Percentiles rank a stretch among this genome's conserved stretches.
Evolutionary conservation across 2,329 filamentous ascomycete species (phyloP).

Genomic region (Clarireedia hainanense): DNA sequence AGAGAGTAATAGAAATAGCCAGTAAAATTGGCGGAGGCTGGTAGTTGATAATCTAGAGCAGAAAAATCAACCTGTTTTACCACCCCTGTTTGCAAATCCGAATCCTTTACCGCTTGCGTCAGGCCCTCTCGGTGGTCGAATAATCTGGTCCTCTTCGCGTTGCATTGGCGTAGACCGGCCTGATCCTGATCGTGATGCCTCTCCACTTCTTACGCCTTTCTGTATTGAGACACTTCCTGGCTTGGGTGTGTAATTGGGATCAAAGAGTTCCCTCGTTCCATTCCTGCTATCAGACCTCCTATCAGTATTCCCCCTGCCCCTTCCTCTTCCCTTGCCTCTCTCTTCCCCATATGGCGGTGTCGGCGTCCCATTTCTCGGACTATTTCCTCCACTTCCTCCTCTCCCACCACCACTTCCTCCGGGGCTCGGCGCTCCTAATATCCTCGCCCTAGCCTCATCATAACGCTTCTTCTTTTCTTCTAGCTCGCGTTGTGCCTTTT

Average conservation of each 20-base stretch:
- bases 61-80: slow-evolving; percentile 38
- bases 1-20: slow-evolving; percentile 80
- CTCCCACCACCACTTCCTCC: slow-evolving; percentile 2
- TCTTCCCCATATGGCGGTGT: slow-evolving; percentile 49
- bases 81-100: slow-evolving; percentile 62
- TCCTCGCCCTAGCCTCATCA: slow-evolving; percentile 78
- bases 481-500: slow-evolving; percentile 68
- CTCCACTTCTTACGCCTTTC: slow-evolving; percentile 32
- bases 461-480: slow-evolving; percentile 90
- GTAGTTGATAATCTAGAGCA: slow-evolving; percentile 71
- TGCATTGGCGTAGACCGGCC: slow-evolving; percentile 42
- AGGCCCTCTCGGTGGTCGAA: slow-evolving; percentile 70
- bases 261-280: slow-evolving; percentile 58
- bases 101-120: slow-evolving; percentile 71
- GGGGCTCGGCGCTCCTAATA: slow-evolving; percentile 62
- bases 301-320: slow-evolving; percentile 32
- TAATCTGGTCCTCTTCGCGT: slow-evolving; percentile 56
- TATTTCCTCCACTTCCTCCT: slow-evolving; percentile 16
- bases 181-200: slow-evolving; percentile 32
- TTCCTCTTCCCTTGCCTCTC: slow-evolving; percentile 40
- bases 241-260: slow-evolving; percentile 63
- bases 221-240: slow-evolving; percentile 43
- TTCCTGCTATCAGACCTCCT: slow-evolving; percentile 27
- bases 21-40: slow-evolving; percentile 90
- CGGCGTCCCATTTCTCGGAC: slow-evolving; percentile 57